phyloP scores from a whole-genome alignment of 352 stramenopile species.

The Phytopythium sindhum region DNA sequence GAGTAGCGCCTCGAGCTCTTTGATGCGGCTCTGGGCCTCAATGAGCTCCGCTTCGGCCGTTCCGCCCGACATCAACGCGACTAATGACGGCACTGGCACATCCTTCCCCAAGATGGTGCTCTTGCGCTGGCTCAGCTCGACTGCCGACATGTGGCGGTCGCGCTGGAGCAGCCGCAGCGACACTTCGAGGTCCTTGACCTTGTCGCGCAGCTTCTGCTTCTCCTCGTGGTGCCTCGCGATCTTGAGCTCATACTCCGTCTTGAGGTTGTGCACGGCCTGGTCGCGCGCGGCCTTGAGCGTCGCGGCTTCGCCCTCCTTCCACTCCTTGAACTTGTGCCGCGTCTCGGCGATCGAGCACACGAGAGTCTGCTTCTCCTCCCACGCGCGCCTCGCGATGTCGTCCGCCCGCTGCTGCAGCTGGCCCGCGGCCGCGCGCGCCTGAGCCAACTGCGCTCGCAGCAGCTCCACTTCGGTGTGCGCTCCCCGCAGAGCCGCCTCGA shows the following conservation, averaged over 20 bases:
- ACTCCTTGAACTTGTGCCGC: constrained; percentile 62
- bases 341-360: constrained; percentile 51
- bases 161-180: constrained; percentile 61
- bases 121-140: constrained; percentile 64
- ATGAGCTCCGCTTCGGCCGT: constrained; percentile 58
- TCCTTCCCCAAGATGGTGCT: constrained; percentile 41
- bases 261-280: constrained; percentile 49
- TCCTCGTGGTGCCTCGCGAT: constrained; percentile 64
- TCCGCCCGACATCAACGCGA: constrained; percentile 20
- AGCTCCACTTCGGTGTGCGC: constrained; percentile 23
- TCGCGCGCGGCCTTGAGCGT: constrained; percentile 43
- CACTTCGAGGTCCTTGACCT: constrained; percentile 71
- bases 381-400: constrained; percentile 30
- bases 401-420: constrained; percentile 17
- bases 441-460: constrained; percentile 18
- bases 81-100: background rate
- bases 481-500: constrained; percentile 14
- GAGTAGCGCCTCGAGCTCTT: constrained; percentile 53
- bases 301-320: constrained; percentile 51
- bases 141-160: constrained; percentile 48
- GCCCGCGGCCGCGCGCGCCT: constrained; percentile 14
- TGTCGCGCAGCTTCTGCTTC: constrained; percentile 70
- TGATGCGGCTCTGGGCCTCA: constrained; percentile 41
- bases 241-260: constrained; percentile 65
- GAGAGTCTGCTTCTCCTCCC: constrained; percentile 50